phyloP scores from a whole-genome alignment of 2,329 filamentous ascomycete genomes.

The Hirsutella thompsonii region DNA sequence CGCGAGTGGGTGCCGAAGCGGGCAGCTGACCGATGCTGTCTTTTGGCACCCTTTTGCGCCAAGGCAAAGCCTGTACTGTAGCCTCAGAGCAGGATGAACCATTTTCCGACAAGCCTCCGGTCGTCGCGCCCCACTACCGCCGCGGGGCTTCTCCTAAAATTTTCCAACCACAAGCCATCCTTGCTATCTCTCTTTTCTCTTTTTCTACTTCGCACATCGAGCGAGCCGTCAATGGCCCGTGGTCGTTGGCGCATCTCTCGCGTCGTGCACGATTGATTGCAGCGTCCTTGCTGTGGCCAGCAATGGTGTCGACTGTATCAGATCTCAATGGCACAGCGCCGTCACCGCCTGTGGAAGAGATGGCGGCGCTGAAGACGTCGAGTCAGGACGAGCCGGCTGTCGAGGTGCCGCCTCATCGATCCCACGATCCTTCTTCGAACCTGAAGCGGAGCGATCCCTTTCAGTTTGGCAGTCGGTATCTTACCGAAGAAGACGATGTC shows the following conservation, averaged over 20 bases:
- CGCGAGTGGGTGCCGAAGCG: not conserved
- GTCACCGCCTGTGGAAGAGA: conserved; percentile 9
- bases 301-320: conserved; percentile 1
- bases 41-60: too few relatives aligned
- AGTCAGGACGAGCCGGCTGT: conserved; percentile 4
- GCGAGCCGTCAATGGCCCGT: not conserved
- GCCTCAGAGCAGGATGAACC: too few relatives aligned
- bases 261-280: not conserved
- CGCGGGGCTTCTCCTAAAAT: too few relatives aligned
- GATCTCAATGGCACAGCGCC: not conserved
- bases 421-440: conserved; percentile 59
- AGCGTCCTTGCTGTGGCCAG: not conserved
- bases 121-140: too few relatives aligned
- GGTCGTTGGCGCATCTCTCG: not conserved
- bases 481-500: conserved; percentile 75
- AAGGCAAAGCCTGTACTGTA: too few relatives aligned
- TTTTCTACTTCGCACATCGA: not conserved
- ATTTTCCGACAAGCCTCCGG: too few relatives aligned
- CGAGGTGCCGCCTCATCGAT: conserved; percentile 45
- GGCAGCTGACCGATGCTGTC: too few relatives aligned
- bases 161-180: not conserved
- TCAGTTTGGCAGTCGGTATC: conserved; percentile 81
- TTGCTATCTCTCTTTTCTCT: not conserved
- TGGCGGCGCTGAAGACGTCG: conserved; percentile 9
- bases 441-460: conserved; percentile 86